Evolutionary conservation across 371 early-diverging fungal species (phyloP).

Genomic region (Haplosporangium sp.): DNA sequence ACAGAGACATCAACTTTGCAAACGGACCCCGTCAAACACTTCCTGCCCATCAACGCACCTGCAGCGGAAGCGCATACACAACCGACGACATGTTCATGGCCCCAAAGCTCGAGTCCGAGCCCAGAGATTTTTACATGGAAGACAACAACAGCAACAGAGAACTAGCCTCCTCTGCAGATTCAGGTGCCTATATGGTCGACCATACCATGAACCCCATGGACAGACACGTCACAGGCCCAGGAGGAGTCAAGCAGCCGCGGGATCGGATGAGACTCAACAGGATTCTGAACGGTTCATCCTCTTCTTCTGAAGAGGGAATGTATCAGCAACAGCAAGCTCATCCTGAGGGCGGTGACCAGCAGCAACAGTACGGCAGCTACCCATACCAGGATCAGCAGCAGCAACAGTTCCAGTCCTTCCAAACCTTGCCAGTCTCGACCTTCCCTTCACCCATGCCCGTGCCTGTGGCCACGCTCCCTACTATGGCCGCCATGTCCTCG

Average conservation of each 20-base stretch:
- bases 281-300: constrained; percentile 37
- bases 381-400: constrained; percentile 25
- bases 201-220: constrained; percentile 16
- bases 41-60: constrained; percentile 22
- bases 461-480: constrained; percentile 39
- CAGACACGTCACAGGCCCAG: constrained; percentile 13
- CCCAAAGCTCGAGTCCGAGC: constrained; percentile 41
- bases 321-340: constrained; percentile 31
- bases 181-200: constrained; percentile 32
- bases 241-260: constrained; percentile 48
- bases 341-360: constrained; percentile 10
- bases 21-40: constrained; percentile 16
- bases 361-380: constrained; percentile 18
- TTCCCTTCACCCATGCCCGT: constrained; percentile 43
- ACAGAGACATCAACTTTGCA: constrained; percentile 21
- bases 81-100: constrained; percentile 31
- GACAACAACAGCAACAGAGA: constrained; percentile 38
- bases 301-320: constrained; percentile 27
- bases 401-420: constrained; percentile 36
- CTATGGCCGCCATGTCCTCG: constrained; percentile 40
- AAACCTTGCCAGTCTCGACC: constrained; percentile 36
- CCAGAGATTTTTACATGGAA: constrained; percentile 41
- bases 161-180: constrained; percentile 14
- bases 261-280: constrained; percentile 49
- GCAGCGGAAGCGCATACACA: constrained; percentile 16